phyloP scores from a whole-genome alignment of 768 basidiomycete species.

The Lentinula sp. region DNA sequence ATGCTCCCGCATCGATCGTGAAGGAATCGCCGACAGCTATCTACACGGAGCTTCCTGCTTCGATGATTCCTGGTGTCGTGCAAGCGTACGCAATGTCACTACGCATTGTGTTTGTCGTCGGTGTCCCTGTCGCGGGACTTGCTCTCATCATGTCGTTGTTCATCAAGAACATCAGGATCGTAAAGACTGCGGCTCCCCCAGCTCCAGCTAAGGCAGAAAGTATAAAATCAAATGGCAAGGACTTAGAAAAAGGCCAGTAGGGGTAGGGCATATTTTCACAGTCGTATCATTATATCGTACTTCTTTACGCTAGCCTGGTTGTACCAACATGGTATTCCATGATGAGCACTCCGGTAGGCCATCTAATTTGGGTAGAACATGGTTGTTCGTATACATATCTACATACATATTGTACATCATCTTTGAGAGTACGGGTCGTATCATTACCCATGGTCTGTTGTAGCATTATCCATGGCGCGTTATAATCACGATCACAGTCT shows the following conservation, averaged over 20 bases:
- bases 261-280: background rate
- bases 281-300: background rate
- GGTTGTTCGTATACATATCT: background rate
- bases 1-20: conserved; percentile 6
- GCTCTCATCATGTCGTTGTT: background rate
- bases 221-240: background rate
- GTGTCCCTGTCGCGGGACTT: conserved; percentile 1
- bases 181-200: background rate
- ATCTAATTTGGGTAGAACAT: background rate
- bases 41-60: conserved; percentile 4
- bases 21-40: conserved; percentile 11
- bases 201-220: background rate
- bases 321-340: too few species aligned
- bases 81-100: background rate
- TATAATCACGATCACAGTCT: too few species aligned
- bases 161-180: conserved; percentile 3
- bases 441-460: too few species aligned
- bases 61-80: conserved; percentile 10
- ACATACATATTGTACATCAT: background rate
- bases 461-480: too few species aligned
- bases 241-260: background rate
- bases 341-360: too few species aligned
- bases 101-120: background rate
- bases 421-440: too few species aligned
- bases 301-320: too few species aligned